These are phyloP conservation scores for Fragaria nilgerrensis DNA, from an alignment of 306 rosid species.

Conservation along the genomic window DNA sequence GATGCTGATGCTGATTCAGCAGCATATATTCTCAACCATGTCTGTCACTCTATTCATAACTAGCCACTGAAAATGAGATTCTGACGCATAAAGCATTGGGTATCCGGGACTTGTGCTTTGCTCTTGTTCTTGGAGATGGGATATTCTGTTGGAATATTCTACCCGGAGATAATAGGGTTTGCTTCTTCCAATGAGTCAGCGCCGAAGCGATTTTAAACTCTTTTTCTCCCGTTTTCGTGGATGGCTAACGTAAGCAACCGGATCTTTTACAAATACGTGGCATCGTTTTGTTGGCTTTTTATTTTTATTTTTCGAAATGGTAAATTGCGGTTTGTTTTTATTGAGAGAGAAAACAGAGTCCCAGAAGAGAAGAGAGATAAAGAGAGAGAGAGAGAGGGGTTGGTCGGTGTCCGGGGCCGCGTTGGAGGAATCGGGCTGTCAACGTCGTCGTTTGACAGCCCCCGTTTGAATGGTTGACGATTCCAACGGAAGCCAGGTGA, in stretches of 20 bases:
- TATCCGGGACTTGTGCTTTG: neutral
- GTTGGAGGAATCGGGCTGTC: constrained; percentile 55
- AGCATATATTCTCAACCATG: neutral
- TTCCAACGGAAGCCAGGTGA: constrained; percentile 28
- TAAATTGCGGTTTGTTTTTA: too few relatives aligned
- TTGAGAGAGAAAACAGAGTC: too few relatives aligned
- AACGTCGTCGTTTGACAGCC: constrained; percentile 47
- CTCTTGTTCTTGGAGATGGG: too few relatives aligned
- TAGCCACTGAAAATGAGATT: neutral
- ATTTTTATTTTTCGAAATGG: too few relatives aligned
- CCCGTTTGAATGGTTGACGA: constrained; percentile 33
- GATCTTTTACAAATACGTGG: neutral
- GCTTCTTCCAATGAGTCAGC: neutral
- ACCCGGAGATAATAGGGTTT: neutral
- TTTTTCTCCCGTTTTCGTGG: neutral
- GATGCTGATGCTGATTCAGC: neutral
- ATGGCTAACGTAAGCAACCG: neutral
- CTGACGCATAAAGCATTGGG: neutral
- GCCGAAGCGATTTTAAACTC: neutral
- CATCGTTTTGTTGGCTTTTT: too few relatives aligned
- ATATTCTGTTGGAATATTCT: neutral
- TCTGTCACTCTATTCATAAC: neutral
- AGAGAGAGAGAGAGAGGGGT: constrained; percentile 7
- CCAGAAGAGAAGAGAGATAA: neutral
- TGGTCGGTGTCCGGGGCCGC: constrained; percentile 14